phyloP scores from a whole-genome alignment of 2,329 filamentous ascomycete genomes.

The Clonostachys chloroleuca region DNA sequence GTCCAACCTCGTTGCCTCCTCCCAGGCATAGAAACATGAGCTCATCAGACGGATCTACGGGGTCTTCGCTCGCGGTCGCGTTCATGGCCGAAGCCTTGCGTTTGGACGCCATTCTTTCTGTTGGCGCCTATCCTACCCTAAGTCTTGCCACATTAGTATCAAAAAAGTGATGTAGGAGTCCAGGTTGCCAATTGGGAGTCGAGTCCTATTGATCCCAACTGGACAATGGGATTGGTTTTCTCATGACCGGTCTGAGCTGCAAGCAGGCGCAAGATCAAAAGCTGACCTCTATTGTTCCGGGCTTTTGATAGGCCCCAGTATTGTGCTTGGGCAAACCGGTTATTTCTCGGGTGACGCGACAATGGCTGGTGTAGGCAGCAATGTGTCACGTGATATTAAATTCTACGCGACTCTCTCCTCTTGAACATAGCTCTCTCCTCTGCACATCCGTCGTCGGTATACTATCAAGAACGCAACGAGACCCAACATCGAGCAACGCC shows the following conservation, averaged over 20 bases:
- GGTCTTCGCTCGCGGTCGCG: slow-evolving; percentile 66
- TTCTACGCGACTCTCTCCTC: slow-evolving; percentile 25
- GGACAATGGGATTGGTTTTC: background rate
- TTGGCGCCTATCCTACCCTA: background rate
- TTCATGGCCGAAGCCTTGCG: slow-evolving; percentile 79
- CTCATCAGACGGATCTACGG: slow-evolving; percentile 89
- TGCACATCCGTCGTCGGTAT: too few species aligned
- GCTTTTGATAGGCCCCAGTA: too few species aligned
- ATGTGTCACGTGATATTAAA: slow-evolving; percentile 36
- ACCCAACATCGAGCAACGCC: too few species aligned
- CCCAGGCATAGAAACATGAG: slow-evolving; percentile 91
- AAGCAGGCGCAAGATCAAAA: too few species aligned
- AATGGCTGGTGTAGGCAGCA: too few species aligned
- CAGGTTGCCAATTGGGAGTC: too few species aligned
- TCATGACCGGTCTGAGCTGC: too few species aligned
- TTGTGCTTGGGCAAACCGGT: too few species aligned
- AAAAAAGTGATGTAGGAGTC: too few species aligned
- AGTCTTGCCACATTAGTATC: slow-evolving; percentile 1
- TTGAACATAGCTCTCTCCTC: slow-evolving; percentile 20
- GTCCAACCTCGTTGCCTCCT: slow-evolving; percentile 93
- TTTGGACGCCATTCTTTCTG: slow-evolving; percentile 75
- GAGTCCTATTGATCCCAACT: background rate
- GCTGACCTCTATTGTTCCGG: too few species aligned
- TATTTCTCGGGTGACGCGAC: too few species aligned
- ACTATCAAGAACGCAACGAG: too few species aligned